These are phyloP conservation scores for Dothidotthia symphoricarpi DNA, from an alignment of 2,329 filamentous ascomycete species.

Conservation along the genomic window DNA sequence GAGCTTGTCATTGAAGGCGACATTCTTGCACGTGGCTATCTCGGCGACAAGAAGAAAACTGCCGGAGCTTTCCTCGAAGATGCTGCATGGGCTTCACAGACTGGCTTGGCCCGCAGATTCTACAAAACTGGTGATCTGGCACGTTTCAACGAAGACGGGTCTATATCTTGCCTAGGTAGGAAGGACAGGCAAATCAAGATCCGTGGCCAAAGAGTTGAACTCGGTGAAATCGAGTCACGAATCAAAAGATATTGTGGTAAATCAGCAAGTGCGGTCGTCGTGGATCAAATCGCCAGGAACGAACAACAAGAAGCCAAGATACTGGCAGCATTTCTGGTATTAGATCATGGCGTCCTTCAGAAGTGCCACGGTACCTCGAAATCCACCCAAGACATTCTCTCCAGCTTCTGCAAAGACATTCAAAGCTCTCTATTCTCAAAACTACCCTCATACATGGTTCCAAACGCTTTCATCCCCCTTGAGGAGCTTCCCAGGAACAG, in stretches of 20 bases:
- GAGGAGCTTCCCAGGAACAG: neutral
- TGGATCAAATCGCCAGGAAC: neutral
- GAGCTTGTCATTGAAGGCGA: constrained; percentile 21
- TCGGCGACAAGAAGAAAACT: constrained; percentile 18
- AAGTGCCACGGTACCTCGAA: neutral
- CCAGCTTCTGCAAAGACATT: neutral
- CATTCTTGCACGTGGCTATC: constrained; percentile 21
- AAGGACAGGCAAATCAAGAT: constrained; percentile 13
- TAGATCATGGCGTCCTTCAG: neutral
- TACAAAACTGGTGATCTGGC: constrained; percentile 11
- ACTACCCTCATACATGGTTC: constrained; percentile 1
- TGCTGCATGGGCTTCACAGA: neutral
- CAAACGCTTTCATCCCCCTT: neutral
- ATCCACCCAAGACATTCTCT: neutral
- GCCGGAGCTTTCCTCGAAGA: constrained; percentile 32
- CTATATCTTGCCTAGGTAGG: constrained; percentile 6
- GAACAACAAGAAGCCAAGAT: neutral
- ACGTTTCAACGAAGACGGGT: constrained; percentile 4
- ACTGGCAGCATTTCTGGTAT: neutral
- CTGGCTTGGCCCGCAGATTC: neutral
- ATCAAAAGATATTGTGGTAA: neutral
- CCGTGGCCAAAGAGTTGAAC: constrained; percentile 11
- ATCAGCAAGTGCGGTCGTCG: neutral
- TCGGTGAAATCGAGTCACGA: constrained; percentile 8
- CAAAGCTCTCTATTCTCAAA: neutral